Conservation (phyloP, 768 basidiomycete genomes). For the Hysterangium stoloniferum region DNA sequence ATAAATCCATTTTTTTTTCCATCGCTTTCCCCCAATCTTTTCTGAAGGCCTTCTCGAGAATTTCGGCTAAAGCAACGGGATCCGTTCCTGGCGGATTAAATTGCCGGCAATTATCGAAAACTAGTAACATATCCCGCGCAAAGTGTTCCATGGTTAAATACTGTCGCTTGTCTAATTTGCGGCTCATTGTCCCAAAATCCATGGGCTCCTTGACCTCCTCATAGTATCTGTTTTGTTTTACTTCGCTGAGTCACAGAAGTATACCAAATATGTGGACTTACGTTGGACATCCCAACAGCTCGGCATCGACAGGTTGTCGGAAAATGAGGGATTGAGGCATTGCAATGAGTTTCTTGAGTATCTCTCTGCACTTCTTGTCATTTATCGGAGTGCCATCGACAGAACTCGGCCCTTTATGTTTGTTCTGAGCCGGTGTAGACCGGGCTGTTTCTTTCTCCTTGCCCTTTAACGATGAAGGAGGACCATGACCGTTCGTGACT, state of each 20-base stretch:
- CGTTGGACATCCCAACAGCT: conserved; percentile 84
- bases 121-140: conserved; percentile 67
- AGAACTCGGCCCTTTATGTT: background rate
- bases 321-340: conserved; percentile 70
- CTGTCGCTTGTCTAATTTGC: conserved; percentile 55
- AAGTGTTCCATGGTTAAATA: conserved; percentile 83
- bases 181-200: conserved; percentile 81
- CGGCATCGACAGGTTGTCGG: conserved; percentile 74
- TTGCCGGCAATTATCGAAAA: conserved; percentile 82
- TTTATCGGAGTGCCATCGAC: conserved; percentile 47
- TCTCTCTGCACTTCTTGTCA: conserved; percentile 75
- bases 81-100: conserved; percentile 86
- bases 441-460: conserved; percentile 18
- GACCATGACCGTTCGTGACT: background rate
- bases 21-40: conserved; percentile 79
- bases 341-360: conserved; percentile 52
- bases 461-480: conserved; percentile 9
- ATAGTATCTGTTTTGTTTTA: conserved; percentile 57
- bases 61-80: conserved; percentile 62
- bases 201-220: conserved; percentile 89
- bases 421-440: conserved; percentile 25
- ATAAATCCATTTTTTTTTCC: conserved; percentile 64
- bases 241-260: background rate
- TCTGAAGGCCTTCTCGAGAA: conserved; percentile 67
- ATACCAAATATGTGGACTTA: conserved; percentile 32